These are phyloP conservation scores for Phytophthora brassicae DNA, from an alignment of 352 stramenopile species.

Conservation along the genomic window DNA sequence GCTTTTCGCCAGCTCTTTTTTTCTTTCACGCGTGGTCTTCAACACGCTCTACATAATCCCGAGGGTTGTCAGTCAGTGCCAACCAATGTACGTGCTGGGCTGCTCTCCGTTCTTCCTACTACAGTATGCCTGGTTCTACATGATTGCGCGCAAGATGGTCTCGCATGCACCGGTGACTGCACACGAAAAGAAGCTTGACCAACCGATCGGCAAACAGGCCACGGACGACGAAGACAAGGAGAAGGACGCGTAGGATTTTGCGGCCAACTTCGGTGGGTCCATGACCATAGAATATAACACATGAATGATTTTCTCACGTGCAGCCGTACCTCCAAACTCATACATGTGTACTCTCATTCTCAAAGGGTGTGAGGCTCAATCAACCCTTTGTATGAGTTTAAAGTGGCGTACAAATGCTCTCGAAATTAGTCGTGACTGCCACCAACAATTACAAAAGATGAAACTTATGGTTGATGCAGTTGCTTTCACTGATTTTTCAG, in stretches of 20 bases:
- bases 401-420: too few species aligned
- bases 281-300: neutral
- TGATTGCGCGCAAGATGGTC: slow-evolving; percentile 66
- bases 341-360: too few species aligned
- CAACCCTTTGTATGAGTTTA: too few species aligned
- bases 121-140: slow-evolving; percentile 77
- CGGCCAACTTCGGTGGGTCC: neutral
- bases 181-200: slow-evolving; percentile 2
- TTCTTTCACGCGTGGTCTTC: slow-evolving; percentile 68
- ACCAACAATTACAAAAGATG: too few species aligned
- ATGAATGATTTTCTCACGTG: neutral
- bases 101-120: slow-evolving; percentile 70
- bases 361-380: too few species aligned
- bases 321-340: neutral
- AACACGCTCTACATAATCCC: slow-evolving; percentile 72
- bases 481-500: too few species aligned
- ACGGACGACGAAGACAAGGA: slow-evolving; percentile 11
- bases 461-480: too few species aligned
- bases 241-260: slow-evolving; percentile 18
- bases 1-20: slow-evolving; percentile 66
- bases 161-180: slow-evolving; percentile 1
- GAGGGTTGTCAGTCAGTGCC: slow-evolving; percentile 40
- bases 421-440: too few species aligned
- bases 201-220: neutral
- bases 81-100: slow-evolving; percentile 52